phyloP scores from a whole-genome alignment of 176 grass and related monocot genomes.

The Melocanna baccifera region DNA sequence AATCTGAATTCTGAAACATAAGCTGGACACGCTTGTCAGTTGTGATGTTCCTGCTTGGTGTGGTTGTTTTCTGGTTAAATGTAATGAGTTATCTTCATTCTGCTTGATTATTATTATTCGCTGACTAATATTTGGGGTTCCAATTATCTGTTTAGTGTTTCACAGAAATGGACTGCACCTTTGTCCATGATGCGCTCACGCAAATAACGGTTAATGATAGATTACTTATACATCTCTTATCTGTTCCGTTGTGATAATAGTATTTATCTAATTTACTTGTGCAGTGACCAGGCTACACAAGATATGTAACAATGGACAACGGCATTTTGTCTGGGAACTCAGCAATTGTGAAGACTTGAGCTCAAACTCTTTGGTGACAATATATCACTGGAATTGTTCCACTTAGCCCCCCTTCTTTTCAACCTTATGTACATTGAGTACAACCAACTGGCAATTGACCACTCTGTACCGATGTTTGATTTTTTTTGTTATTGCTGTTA shows the following conservation, averaged over 20 bases:
- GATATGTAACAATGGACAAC: neutral
- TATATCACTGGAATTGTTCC: neutral
- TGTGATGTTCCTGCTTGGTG: neutral
- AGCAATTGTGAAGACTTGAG: neutral
- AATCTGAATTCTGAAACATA: neutral
- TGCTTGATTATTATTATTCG: neutral
- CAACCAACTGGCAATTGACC: neutral
- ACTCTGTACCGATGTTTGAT: neutral
- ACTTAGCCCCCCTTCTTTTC: neutral
- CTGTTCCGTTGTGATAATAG: neutral
- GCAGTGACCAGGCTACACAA: conserved; percentile 13
- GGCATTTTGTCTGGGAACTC: neutral
- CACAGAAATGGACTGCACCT: neutral
- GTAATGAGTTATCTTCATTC: neutral
- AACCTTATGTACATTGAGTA: neutral
- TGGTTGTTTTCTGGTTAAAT: neutral
- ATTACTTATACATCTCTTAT: neutral
- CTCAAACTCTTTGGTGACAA: neutral
- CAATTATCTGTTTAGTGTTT: neutral
- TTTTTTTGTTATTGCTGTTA: neutral
- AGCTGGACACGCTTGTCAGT: neutral
- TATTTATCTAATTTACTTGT: neutral
- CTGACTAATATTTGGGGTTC: neutral
- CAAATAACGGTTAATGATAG: neutral
- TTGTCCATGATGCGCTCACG: neutral